Evolutionary conservation across 768 basidiomycete species (phyloP), one percentile per base, ranked within the genome.

Genomic region (Phlebiopsis gigantea): DNA sequence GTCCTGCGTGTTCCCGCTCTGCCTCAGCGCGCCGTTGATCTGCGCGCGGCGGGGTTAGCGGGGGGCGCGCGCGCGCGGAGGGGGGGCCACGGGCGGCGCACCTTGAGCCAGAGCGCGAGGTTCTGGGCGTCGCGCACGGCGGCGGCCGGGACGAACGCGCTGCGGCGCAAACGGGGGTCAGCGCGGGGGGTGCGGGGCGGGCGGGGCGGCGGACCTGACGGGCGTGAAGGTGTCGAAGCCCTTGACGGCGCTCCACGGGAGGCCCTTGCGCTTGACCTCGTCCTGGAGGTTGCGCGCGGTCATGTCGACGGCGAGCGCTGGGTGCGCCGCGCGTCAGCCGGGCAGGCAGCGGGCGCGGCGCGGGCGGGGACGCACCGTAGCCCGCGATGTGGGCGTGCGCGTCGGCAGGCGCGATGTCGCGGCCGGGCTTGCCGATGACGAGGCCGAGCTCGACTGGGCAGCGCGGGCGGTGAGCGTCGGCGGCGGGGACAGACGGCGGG

Each of bases 161-260:
- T 63, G 24, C 58, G 26, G 43, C 34, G 10, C n/a, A 24, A 14
- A 52, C 25, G 19, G 9, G 14, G 30, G 53, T 41, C 47, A 51
- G 31, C 8, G 34, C 34, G 34, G 34, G 12, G 12, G 34, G 34
- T 39, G 34, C 34, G 34, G 12, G 15, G 15, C 14, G 15, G 9
- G 28, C 42, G 34, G 2, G 39, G 67, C 70, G 8, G 41, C 71
- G 42, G 65, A 91, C 93, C 93, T 87, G 61, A 96, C 80, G 1
- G 94, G 94, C 4, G 90, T 93, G 73, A 95, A 98, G 0, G 93
- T 95, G 69, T 99, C 96, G 63, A 98, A 97, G 1, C 96, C 96
- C 71, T 99, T 98, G 1, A 87, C 91, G 10, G 94, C 80, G n/a
- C 87, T 85, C 97, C 97, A 99, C 1, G 97, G 97, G n/a, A 98